Evolutionary conservation across 1,284 basidiomycete species (phyloP).

Genomic region (Tylopilus sp.): DNA sequence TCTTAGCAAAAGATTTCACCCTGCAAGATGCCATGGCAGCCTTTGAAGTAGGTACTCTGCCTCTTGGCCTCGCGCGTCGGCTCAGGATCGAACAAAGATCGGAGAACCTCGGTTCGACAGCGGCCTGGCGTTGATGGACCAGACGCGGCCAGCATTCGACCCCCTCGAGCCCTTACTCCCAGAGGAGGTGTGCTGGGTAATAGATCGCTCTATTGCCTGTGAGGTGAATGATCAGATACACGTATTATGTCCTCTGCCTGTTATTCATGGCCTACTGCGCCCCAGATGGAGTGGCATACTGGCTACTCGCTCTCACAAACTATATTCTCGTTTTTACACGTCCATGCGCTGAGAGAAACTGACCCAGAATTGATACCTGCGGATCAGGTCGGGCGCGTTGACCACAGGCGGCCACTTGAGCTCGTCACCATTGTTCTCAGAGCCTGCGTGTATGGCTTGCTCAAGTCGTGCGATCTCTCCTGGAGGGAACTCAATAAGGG

Average conservation of each 20-base stretch:
- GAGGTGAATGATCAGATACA: slow-evolving; percentile 56
- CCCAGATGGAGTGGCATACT: slow-evolving; percentile 81
- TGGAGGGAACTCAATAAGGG: slow-evolving; percentile 79
- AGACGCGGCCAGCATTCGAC: slow-evolving; percentile 54
- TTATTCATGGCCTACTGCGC: slow-evolving; percentile 24
- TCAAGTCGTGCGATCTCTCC: slow-evolving; percentile 81
- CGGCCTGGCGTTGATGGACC: slow-evolving; percentile 57
- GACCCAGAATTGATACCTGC: slow-evolving; percentile 51
- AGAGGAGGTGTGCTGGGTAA: slow-evolving; percentile 81
- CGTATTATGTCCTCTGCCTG: slow-evolving; percentile 8
- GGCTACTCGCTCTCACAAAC: slow-evolving; percentile 85
- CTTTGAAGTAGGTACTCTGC: slow-evolving; percentile 58
- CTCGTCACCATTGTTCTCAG: slow-evolving; percentile 70
- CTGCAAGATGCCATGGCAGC: slow-evolving; percentile 88
- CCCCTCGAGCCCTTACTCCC: slow-evolving; percentile 61
- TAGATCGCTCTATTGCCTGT: slow-evolving; percentile 75
- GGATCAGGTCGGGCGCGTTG: slow-evolving; percentile 20
- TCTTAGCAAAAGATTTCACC: slow-evolving; percentile 69
- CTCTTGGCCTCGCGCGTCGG: slow-evolving; percentile 5
- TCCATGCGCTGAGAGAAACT: slow-evolving; percentile 63
- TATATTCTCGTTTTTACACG: slow-evolving; percentile 77
- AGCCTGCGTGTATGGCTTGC: slow-evolving; percentile 64
- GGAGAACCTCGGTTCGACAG: slow-evolving; percentile 89
- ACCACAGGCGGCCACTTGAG: slow-evolving; percentile 45
- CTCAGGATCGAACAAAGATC: slow-evolving; percentile 50